Percentiles rank a stretch among this genome's conserved stretches.
These are phyloP conservation scores for Neonectria ditissima DNA, from an alignment of 2,329 filamentous ascomycete genomes.

Conservation along the genomic window DNA sequence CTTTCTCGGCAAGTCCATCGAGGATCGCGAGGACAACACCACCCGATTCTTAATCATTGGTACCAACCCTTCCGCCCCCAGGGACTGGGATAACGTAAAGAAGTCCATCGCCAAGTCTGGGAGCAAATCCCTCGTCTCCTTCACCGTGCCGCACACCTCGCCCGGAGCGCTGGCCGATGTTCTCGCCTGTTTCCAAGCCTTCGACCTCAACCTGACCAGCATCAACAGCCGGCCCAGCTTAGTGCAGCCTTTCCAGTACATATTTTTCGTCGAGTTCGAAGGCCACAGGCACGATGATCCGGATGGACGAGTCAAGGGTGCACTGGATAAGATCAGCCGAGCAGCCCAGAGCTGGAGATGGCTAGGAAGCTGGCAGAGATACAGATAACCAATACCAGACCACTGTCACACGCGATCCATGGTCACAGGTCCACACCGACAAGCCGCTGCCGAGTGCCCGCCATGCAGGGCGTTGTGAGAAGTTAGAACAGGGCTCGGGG, in stretches of 20 bases:
- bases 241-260: constrained; percentile 83
- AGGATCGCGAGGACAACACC: constrained; percentile 81
- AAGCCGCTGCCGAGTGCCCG: constrained; percentile 22
- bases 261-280: constrained; percentile 94
- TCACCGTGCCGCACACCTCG: constrained; percentile 81
- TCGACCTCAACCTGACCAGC: constrained; percentile 85
- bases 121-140: constrained; percentile 82
- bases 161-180: constrained; percentile 88
- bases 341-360: constrained; percentile 74
- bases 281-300: constrained; percentile 66
- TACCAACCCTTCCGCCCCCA: constrained; percentile 45
- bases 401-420: constrained; percentile 20
- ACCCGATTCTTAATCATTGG: constrained; percentile 81
- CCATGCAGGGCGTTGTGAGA: constrained; percentile 27
- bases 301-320: constrained; percentile 68
- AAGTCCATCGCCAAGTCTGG: constrained; percentile 42
- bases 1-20: constrained; percentile 75
- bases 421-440: constrained; percentile 17
- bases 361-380: constrained; percentile 74
- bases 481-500: background rate
- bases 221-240: constrained; percentile 89
- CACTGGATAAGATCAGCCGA: constrained; percentile 67
- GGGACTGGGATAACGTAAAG: constrained; percentile 43
- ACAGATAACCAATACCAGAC: constrained; percentile 45
- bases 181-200: constrained; percentile 80